Evolutionary conservation across 1,284 basidiomycete genomes (phyloP).

Genomic region (Malassezia dermatis): DNA sequence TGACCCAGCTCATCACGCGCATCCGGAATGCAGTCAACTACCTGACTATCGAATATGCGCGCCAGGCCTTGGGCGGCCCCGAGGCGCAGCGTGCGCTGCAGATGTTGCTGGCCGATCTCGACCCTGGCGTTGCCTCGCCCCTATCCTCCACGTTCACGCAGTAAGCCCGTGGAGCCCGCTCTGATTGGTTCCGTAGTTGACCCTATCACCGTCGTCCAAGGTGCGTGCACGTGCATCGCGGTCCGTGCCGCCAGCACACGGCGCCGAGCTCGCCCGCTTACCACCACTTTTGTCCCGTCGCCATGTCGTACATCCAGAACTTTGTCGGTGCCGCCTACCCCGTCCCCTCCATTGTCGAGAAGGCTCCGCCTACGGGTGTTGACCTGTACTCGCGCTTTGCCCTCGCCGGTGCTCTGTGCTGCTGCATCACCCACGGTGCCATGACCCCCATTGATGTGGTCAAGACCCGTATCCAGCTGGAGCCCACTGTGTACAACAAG

Average conservation of each 20-base stretch:
- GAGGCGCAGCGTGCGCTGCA: neutral
- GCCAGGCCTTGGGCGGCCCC: neutral
- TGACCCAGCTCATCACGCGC: slow-evolving; percentile 40
- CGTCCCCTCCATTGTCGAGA: slow-evolving; percentile 31
- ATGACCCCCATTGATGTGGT: slow-evolving; percentile 43
- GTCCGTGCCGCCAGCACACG: neutral
- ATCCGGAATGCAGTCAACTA: slow-evolving; percentile 28
- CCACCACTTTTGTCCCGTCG: neutral
- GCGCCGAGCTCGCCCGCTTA: neutral
- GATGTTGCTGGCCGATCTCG: neutral
- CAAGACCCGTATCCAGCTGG: slow-evolving; percentile 94
- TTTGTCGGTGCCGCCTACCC: slow-evolving; percentile 26
- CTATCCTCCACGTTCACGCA: neutral
- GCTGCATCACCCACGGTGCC: slow-evolving; percentile 73
- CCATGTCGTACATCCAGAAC: slow-evolving; percentile 16
- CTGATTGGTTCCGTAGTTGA: neutral
- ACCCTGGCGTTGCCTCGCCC: neutral
- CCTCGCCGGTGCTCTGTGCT: slow-evolving; percentile 79
- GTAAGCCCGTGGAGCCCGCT: neutral
- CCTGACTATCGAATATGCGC: neutral
- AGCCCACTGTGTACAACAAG: slow-evolving; percentile 55
- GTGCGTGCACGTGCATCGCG: neutral
- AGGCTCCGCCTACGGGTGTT: slow-evolving; percentile 22
- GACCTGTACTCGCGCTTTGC: slow-evolving; percentile 53
- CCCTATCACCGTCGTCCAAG: neutral